These are phyloP conservation scores for Metarhizium anisopliae DNA, from an alignment of 2,329 filamentous ascomycete species.

Conservation along the genomic window DNA sequence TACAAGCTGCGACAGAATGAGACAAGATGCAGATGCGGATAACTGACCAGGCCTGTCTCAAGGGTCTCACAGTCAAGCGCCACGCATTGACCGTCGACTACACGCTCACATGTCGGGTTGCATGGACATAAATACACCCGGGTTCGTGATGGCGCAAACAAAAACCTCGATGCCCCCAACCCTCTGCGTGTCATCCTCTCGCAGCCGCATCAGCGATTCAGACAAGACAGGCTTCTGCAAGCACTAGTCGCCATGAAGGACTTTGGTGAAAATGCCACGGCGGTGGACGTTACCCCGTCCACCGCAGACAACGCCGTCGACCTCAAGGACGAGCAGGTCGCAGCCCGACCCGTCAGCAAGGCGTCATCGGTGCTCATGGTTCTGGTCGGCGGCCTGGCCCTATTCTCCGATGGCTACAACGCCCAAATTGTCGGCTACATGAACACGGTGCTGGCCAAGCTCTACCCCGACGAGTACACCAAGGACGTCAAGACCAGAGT, in stretches of 20 bases:
- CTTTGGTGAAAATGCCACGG: not conserved
- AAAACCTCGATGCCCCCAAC: too few relatives aligned
- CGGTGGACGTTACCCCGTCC: not conserved
- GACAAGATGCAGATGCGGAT: not conserved
- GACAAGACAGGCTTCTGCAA: not conserved
- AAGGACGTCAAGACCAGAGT: constrained; percentile 26
- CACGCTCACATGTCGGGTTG: too few relatives aligned
- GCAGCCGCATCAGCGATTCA: too few relatives aligned
- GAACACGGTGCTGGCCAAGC: constrained; percentile 20
- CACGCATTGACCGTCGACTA: too few relatives aligned
- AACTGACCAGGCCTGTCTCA: too few relatives aligned
- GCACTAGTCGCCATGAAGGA: not conserved
- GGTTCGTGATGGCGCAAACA: too few relatives aligned
- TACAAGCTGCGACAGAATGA: not conserved
- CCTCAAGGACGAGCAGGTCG: constrained; percentile 1
- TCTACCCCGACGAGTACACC: constrained; percentile 24
- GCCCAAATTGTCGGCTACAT: constrained; percentile 24
- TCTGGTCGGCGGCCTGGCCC: constrained; percentile 19
- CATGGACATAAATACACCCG: too few relatives aligned
- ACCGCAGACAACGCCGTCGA: not conserved
- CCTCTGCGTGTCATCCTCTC: not conserved
- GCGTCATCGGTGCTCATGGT: constrained; percentile 10
- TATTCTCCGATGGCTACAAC: constrained; percentile 26
- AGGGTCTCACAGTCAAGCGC: too few relatives aligned
- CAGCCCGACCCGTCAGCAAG: not conserved